phyloP scores from a whole-genome alignment of 2,329 filamentous ascomycete genomes.

The Torrubiellomyces zombiae region DNA sequence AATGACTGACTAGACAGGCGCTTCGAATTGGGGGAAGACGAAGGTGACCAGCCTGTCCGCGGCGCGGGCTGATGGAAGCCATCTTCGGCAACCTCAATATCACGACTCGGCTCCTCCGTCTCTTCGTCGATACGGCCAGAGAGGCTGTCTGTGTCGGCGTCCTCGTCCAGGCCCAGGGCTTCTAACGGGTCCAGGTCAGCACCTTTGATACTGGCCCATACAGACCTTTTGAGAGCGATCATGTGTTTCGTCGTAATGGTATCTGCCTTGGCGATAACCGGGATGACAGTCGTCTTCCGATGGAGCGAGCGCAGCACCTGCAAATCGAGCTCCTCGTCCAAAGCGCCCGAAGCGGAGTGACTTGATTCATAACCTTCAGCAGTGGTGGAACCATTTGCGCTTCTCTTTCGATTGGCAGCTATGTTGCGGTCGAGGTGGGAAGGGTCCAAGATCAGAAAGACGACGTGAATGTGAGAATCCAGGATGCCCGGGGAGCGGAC shows the following conservation, averaged over 20 bases:
- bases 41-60: slow-evolving; percentile 13
- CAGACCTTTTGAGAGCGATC: slow-evolving; percentile 75
- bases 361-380: slow-evolving; percentile 21
- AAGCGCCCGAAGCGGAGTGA: slow-evolving; percentile 40
- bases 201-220: slow-evolving; percentile 75
- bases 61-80: slow-evolving; percentile 8
- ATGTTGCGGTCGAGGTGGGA: slow-evolving; percentile 71
- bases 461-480: slow-evolving; percentile 94
- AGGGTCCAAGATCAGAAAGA: slow-evolving; percentile 84
- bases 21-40: slow-evolving; percentile 23
- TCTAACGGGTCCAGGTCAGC: slow-evolving; percentile 80
- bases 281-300: slow-evolving; percentile 88
- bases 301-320: slow-evolving; percentile 78
- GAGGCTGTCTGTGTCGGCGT: slow-evolving; percentile 48
- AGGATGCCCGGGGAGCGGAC: slow-evolving; percentile 80
- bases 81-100: slow-evolving; percentile 12
- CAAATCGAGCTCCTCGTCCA: slow-evolving; percentile 81
- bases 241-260: slow-evolving; percentile 94
- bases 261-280: slow-evolving; percentile 91
- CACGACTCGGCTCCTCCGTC: slow-evolving; percentile 21
- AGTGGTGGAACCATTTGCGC: slow-evolving; percentile 33
- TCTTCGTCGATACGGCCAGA: slow-evolving; percentile 39
- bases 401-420: slow-evolving; percentile 40
- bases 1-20: slow-evolving; percentile 28
- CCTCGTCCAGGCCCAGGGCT: slow-evolving; percentile 66